phyloP scores from a whole-genome alignment of 192 early-diverging fungal genomes.

The Backusella luteola region DNA sequence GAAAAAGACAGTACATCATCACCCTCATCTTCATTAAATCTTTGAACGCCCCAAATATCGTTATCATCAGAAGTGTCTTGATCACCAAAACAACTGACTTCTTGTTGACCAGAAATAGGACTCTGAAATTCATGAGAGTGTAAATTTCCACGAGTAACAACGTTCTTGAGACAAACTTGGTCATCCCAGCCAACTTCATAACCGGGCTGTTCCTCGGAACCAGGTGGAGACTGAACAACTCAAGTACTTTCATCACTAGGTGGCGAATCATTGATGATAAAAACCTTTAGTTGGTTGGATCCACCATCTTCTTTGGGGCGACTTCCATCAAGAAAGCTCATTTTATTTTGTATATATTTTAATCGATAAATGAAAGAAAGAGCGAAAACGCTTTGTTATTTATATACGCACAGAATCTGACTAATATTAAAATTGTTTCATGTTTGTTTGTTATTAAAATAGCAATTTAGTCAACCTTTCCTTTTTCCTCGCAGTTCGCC shows the following conservation, averaged over 20 bases:
- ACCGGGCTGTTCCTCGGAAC: conserved; percentile 43
- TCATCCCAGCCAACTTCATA: conserved; percentile 46
- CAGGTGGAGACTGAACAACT: conserved; percentile 52
- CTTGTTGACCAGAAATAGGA: conserved; percentile 53
- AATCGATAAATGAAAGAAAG: not conserved
- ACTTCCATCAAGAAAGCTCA: not conserved
- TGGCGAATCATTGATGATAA: conserved; percentile 38
- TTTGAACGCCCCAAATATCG: conserved; percentile 50
- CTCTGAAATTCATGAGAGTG: conserved; percentile 55
- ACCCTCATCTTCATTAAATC: conserved; percentile 4
- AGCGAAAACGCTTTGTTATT: not conserved
- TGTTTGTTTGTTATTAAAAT: not conserved
- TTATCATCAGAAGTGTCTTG: conserved; percentile 50
- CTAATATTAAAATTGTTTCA: not conserved
- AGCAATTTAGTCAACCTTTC: not conserved
- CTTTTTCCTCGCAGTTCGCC: not conserved
- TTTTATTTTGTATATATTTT: not conserved
- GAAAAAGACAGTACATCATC: too few species aligned
- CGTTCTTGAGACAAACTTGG: conserved; percentile 51
- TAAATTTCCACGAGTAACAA: conserved; percentile 47
- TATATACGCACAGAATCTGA: not conserved
- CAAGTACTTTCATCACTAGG: conserved; percentile 46
- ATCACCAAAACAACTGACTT: conserved; percentile 56
- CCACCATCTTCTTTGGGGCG: conserved; percentile 29
- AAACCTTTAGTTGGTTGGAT: conserved; percentile 55